Base-by-base conservation (phyloP, 371 early-diverging fungal species). In the Mucor racemosus region DNA sequence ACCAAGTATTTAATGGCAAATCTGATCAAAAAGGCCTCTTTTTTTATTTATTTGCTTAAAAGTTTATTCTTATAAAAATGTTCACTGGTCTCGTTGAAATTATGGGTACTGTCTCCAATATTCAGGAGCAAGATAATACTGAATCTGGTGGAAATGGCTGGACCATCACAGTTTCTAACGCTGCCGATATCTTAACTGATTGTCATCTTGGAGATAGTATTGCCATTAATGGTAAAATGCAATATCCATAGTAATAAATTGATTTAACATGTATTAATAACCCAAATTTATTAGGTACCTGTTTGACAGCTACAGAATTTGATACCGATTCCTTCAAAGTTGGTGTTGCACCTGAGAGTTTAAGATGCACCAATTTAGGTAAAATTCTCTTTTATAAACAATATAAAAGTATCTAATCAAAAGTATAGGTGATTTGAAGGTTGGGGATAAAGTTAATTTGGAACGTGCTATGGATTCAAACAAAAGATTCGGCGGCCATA, bases 21-120 rank as follows among this genome's bases (percentile, higher is more conserved):
- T 35, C 56, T 6, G n/a, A 31, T 9, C 14, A 8, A 5, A 26
- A 21, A 31, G 4, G 53, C 7, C 35, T 40, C 41, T 34, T 54
- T 40, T 55, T 19, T 34, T 53, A n/a, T 48, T 35, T 50, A 35
- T 34, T 50, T 13, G 3, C 10, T 46, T 14, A 50, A 14, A 3
- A 36, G 3, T 26, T 14, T 5, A 38, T 59, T 42, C 3, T 14
- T 8, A 38, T 38, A 36, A 58, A 21, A 41, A 97, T 98, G 97
- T 98, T 98, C 75, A 98, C 98, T 5, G 99, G 99, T 50, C 94
- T 98, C 58, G 94, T 98, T 58, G 99, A 98, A 76, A 76, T 80
- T 63, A 89, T 96, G 76, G 99, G 97, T 68, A 86, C 72, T 41
- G 90, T 98, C 39, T 71, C 74, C 64, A 77, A 84, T 68, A 84